These are phyloP conservation scores for Leccinum ochraceum DNA, from an alignment of 768 basidiomycete genomes.

Conservation along the genomic window DNA sequence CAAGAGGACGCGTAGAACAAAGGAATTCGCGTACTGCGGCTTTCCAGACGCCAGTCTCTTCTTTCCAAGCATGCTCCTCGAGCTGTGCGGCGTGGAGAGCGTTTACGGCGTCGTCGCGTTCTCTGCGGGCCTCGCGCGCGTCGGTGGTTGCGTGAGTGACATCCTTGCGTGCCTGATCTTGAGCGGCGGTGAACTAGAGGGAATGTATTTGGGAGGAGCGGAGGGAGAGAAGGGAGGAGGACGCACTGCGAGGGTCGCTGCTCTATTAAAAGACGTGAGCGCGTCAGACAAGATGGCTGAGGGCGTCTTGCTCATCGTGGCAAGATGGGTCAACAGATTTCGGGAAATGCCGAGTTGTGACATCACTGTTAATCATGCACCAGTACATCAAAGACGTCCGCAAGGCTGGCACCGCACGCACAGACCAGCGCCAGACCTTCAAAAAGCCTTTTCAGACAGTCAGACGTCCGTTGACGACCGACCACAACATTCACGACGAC, in stretches of 20 bases:
- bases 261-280: slow-evolving; percentile 41
- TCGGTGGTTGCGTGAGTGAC: slow-evolving; percentile 50
- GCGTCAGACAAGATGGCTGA: slow-evolving; percentile 43
- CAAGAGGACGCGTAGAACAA: slow-evolving; percentile 11
- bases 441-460: slow-evolving; percentile 34
- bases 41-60: slow-evolving; percentile 41
- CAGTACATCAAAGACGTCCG: slow-evolving; percentile 6
- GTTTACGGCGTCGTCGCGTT: slow-evolving; percentile 52
- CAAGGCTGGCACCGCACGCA: slow-evolving; percentile 11
- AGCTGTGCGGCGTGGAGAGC: slow-evolving; percentile 45
- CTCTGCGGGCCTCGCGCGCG: slow-evolving; percentile 45
- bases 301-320: slow-evolving; percentile 35
- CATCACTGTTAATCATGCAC: not conserved
- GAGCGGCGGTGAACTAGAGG: slow-evolving; percentile 52
- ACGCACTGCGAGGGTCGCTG: slow-evolving; percentile 42
- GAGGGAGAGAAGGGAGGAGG: not conserved
- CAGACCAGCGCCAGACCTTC: slow-evolving; percentile 20
- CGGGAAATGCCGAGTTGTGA: slow-evolving; percentile 24
- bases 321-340: slow-evolving; percentile 15
- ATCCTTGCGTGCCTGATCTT: slow-evolving; percentile 56
- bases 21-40: slow-evolving; percentile 45
- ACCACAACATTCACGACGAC: slow-evolving; percentile 38
- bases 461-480: slow-evolving; percentile 23
- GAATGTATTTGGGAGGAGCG: slow-evolving; percentile 1
- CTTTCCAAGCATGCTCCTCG: slow-evolving; percentile 51